These are phyloP conservation scores for Scenedesmus sp. DNA, from an alignment of 163 green algal genomes.

Conservation along the genomic window DNA sequence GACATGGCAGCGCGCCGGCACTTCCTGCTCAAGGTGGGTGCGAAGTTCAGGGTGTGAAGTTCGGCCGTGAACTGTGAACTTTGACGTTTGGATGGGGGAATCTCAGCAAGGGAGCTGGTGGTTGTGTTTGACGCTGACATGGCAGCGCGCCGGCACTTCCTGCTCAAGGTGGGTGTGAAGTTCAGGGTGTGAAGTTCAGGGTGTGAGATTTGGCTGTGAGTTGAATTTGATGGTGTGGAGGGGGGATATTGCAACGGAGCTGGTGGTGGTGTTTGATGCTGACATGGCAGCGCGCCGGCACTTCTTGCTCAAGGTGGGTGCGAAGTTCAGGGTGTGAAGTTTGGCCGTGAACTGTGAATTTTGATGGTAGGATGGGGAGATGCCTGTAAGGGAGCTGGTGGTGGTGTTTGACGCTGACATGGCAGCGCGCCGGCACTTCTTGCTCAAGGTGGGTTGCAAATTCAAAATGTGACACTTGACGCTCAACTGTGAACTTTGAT, in stretches of 20 bases:
- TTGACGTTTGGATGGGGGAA: no score
- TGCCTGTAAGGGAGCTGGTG: slow-evolving; percentile 73
- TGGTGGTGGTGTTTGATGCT: slow-evolving; percentile 82
- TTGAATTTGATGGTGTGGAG: no score
- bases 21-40: slow-evolving; percentile 82
- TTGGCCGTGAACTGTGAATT: background rate
- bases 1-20: slow-evolving; percentile 78
- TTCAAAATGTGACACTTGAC: no score
- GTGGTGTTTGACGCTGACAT: slow-evolving; percentile 83
- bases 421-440: slow-evolving; percentile 79
- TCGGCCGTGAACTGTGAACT: background rate
- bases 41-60: background rate
- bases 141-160: slow-evolving; percentile 79
- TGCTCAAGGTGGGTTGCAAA: slow-evolving; percentile 70
- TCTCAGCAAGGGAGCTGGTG: slow-evolving; percentile 73
- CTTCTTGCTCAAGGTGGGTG: slow-evolving; percentile 81
- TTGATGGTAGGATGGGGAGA: no score
- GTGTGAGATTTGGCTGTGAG: no score
- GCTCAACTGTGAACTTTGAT: background rate
- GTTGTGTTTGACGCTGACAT: slow-evolving; percentile 83
- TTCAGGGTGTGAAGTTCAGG: no score
- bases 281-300: slow-evolving; percentile 78
- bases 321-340: background rate
- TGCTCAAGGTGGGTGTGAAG: slow-evolving; percentile 69
- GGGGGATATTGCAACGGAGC: slow-evolving; percentile 55